A percentile compares a stretch with the other conserved stretches of the same genome.
These are phyloP conservation scores for Trypanosoma mega DNA, from an alignment of 208 protist species.

Conservation along the genomic window DNA sequence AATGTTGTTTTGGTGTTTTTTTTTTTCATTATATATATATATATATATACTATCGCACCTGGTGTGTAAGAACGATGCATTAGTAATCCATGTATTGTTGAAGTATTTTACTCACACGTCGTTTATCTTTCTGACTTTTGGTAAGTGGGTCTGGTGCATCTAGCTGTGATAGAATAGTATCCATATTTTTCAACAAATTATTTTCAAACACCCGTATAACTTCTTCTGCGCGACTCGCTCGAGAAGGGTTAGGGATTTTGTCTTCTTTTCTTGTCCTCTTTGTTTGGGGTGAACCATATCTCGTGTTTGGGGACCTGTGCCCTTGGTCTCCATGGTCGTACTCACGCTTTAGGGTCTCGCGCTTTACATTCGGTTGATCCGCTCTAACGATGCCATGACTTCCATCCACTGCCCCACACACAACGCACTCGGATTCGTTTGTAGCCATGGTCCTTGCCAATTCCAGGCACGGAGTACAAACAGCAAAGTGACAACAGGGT, in stretches of 20 bases:
- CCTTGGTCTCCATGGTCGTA: neutral
- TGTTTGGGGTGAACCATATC: too few species aligned
- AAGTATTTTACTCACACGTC: constrained; percentile 22
- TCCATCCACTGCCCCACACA: constrained; percentile 43
- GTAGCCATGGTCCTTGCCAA: constrained; percentile 62
- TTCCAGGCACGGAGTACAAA: constrained; percentile 53
- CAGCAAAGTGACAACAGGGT: constrained; percentile 55
- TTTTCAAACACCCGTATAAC: constrained; percentile 32
- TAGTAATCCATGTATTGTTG: too few species aligned
- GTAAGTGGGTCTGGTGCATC: constrained; percentile 44
- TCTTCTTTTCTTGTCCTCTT: too few species aligned
- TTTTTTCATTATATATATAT: neutral
- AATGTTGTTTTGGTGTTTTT: neutral
- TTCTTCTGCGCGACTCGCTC: neutral
- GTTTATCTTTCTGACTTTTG: constrained; percentile 31
- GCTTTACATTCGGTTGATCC: neutral
- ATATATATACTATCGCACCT: neutral
- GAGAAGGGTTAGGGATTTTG: too few species aligned
- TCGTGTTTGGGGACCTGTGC: neutral
- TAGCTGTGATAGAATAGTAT: constrained; percentile 44
- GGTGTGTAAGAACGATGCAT: too few species aligned
- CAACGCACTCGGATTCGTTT: constrained; percentile 56
- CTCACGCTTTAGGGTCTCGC: neutral
- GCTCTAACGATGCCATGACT: neutral
- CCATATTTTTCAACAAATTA: constrained; percentile 43